Percentiles rank a stretch among this genome's conserved stretches.
Conservation (phyloP, 169 alveolate genomes). For the Plasmodium malariae region DNA sequence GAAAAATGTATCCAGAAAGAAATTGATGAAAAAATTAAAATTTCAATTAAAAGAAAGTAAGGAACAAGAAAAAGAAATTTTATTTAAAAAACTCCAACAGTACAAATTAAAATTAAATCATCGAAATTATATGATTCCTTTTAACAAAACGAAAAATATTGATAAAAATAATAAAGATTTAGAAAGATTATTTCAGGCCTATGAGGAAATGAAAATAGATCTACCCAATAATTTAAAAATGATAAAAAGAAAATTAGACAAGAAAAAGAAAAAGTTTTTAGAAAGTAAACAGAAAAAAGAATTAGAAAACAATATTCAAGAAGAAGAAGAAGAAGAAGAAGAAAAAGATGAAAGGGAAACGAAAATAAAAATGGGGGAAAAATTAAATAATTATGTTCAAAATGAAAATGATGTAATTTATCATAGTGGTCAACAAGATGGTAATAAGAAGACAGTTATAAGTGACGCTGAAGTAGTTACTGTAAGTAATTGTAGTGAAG, state of each 20-base stretch:
- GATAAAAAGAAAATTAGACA: slow-evolving; percentile 41
- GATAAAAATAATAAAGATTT: slow-evolving; percentile 42
- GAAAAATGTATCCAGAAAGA: slow-evolving; percentile 49
- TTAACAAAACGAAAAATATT: slow-evolving; percentile 28
- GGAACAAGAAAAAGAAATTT: slow-evolving; percentile 45
- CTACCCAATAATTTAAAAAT: slow-evolving; percentile 76
- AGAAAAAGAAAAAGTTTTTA: slow-evolving; percentile 49
- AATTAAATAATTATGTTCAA: neutral
- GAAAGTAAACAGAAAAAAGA: slow-evolving; percentile 31
- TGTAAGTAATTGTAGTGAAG: too few relatives aligned
- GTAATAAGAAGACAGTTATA: too few relatives aligned
- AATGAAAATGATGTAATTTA: too few relatives aligned
- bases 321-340: neutral
- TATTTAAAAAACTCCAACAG: slow-evolving; percentile 76
- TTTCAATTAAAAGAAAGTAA: slow-evolving; percentile 39
- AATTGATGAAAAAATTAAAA: slow-evolving; percentile 63
- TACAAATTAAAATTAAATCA: slow-evolving; percentile 64
- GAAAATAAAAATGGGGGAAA: slow-evolving; percentile 13
- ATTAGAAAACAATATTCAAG: neutral
- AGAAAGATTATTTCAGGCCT: slow-evolving; percentile 55
- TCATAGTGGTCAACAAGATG: too few relatives aligned
- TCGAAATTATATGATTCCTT: slow-evolving; percentile 63
- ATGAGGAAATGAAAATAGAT: slow-evolving; percentile 70
- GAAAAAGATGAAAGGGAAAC: neutral
- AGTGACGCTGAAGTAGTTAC: too few relatives aligned